Base-by-base conservation (phyloP, 129 eudicot species). In the Flaveria brownii region DNA sequence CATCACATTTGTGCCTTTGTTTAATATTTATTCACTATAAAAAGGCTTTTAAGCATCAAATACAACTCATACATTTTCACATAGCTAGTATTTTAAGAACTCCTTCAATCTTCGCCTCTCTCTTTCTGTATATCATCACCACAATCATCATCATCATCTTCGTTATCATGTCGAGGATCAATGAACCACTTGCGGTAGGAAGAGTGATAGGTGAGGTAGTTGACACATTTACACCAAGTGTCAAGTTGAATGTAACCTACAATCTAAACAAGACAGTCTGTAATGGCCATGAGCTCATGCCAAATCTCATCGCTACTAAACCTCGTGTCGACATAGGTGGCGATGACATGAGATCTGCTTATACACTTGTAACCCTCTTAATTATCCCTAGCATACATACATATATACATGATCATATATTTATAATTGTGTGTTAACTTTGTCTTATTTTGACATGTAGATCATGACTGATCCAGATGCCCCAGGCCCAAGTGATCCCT, bases 231-330 rank as follows among this genome's bases (percentile, higher is more conserved):
- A 85, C 28, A 55, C 91, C 98, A 75, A 86, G 91, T 85, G 96
- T 93, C 67, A 84, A 68, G 68, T 20, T 93, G 82, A 85, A n/a
- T 76, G 90, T 93, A 7, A 90, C 84, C 8, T 93, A 90, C 72
- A 90, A 84, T 79, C 61, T 65, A 76, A 90, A 85, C 72, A 86
- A 88, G 64, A 86, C 76, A 4, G 98, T 93, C 66, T 83, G 73
- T n/a, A 93, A 93, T 82, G 98, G 98, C 25, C 98, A 90, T 80
- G 98, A 93, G 82, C 90, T 93, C 77, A 90, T 90, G 95, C 97
- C 98, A 70, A 49, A 80, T 64, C 77, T 88, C 81, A 70, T 90
- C 57, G 54, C 78, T 51, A 65, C 80, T 56, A 84, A 74, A 66
- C 98, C 98, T 28, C 88, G 91, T 8, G 98, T 93, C 49, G 89